phyloP scores from a whole-genome alignment of 345 rosid species.

The Heritiera littoralis region DNA sequence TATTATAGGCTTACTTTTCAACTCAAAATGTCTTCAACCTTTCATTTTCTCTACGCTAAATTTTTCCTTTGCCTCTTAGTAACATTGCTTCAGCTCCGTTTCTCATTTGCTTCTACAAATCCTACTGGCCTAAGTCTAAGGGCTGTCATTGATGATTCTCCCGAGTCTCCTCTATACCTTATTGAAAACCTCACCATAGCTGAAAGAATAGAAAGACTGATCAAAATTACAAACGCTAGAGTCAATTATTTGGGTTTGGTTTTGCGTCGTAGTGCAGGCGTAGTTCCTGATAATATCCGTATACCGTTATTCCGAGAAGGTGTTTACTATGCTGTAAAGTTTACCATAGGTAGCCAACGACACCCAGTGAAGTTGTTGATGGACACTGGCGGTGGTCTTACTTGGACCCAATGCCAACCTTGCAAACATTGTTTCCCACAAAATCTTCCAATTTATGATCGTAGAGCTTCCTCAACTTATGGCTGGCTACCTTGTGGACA shows the following conservation, averaged over 20 bases:
- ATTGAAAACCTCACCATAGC: neutral
- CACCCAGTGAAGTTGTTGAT: constrained; percentile 5
- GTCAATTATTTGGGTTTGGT: neutral
- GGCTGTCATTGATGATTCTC: neutral
- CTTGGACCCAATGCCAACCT: constrained; percentile 9
- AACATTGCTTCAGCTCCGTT: neutral
- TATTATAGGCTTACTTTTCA: neutral
- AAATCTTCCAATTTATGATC: neutral
- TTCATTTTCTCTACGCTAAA: neutral
- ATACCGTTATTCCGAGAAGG: neutral
- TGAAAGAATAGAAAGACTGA: neutral
- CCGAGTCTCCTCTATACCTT: neutral
- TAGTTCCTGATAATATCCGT: neutral
- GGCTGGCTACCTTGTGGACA: neutral
- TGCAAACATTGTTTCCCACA: neutral
- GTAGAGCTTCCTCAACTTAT: neutral
- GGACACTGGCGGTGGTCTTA: neutral
- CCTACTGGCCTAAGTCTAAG: neutral
- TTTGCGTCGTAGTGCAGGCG: neutral
- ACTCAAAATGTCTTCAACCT: no score
- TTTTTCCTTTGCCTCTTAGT: neutral
- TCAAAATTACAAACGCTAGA: neutral
- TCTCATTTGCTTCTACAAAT: neutral
- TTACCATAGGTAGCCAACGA: constrained; percentile 2
- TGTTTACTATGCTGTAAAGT: neutral